Percentiles rank a stretch among this genome's conserved stretches.
phyloP scores from a whole-genome alignment of 441 rosid species.

The Codiaeum variegatum region DNA sequence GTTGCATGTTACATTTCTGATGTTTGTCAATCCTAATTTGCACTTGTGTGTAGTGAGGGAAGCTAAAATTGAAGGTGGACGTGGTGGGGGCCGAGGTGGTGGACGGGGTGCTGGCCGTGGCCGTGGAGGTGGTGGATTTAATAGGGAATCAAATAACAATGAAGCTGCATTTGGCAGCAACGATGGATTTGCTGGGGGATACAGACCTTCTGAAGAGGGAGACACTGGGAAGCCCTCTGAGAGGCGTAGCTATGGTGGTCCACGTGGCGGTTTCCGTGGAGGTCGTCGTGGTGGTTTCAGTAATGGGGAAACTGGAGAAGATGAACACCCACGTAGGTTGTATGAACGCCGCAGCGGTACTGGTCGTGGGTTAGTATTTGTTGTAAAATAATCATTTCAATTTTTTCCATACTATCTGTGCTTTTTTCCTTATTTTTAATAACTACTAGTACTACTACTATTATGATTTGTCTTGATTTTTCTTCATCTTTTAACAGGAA shows the following conservation, averaged over 20 bases:
- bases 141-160: constrained; percentile 47
- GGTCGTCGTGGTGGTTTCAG: constrained; percentile 55
- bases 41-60: constrained; percentile 47
- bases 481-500: constrained; percentile 32
- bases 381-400: neutral
- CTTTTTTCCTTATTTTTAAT: neutral
- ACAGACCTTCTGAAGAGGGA: constrained; percentile 53
- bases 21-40: neutral
- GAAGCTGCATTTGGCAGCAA: constrained; percentile 31
- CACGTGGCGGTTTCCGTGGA: constrained; percentile 62
- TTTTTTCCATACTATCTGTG: neutral
- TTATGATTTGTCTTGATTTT: neutral
- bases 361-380: constrained; percentile 59
- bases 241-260: constrained; percentile 51
- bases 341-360: constrained; percentile 78
- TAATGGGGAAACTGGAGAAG: constrained; percentile 54
- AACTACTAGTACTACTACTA: too few relatives aligned
- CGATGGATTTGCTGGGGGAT: constrained; percentile 54
- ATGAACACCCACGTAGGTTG: constrained; percentile 52
- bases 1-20: neutral
- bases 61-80: constrained; percentile 45
- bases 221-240: constrained; percentile 51
- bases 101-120: constrained; percentile 63
- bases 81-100: constrained; percentile 55
- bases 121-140: constrained; percentile 55